Evolutionary conservation across 768 basidiomycete species (phyloP).

Genomic region (Mycena sanguinolenta): DNA sequence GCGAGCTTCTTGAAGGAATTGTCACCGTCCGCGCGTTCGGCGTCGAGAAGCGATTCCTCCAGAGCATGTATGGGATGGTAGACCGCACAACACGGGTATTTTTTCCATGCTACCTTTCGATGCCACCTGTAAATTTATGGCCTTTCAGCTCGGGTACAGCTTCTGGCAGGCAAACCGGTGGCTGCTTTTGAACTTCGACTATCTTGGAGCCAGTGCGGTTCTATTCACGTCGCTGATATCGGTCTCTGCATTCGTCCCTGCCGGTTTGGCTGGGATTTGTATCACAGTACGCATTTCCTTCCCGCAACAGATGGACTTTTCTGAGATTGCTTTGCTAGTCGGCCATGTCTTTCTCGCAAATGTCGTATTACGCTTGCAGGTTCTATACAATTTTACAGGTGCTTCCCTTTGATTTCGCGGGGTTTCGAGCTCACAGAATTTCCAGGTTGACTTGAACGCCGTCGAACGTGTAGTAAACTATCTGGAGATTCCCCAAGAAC

Average conservation of each 20-base stretch:
- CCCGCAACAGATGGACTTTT: not conserved
- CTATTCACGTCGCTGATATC: not conserved
- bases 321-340: not conserved
- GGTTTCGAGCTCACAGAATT: not conserved
- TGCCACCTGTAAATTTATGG: conserved; percentile 50
- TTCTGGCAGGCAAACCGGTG: conserved; percentile 51
- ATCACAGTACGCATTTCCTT: not conserved
- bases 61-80: conserved; percentile 78
- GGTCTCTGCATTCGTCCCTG: conserved; percentile 66
- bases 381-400: not conserved
- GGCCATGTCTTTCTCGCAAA: conserved; percentile 60
- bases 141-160: conserved; percentile 62
- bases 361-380: not conserved
- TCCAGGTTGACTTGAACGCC: conserved; percentile 42
- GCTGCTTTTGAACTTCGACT: conserved; percentile 30
- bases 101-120: not conserved
- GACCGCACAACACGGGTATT: conserved; percentile 53
- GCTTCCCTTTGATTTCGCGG: not conserved
- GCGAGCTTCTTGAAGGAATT: conserved; percentile 85
- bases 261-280: conserved; percentile 35
- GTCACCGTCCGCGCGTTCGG: conserved; percentile 91
- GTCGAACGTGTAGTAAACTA: conserved; percentile 92
- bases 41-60: conserved; percentile 82
- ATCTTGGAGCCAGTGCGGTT: not conserved
- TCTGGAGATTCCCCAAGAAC: conserved; percentile 89